phyloP scores from a whole-genome alignment of 257 asterid genomes.

The Marsdenia floribunda region DNA sequence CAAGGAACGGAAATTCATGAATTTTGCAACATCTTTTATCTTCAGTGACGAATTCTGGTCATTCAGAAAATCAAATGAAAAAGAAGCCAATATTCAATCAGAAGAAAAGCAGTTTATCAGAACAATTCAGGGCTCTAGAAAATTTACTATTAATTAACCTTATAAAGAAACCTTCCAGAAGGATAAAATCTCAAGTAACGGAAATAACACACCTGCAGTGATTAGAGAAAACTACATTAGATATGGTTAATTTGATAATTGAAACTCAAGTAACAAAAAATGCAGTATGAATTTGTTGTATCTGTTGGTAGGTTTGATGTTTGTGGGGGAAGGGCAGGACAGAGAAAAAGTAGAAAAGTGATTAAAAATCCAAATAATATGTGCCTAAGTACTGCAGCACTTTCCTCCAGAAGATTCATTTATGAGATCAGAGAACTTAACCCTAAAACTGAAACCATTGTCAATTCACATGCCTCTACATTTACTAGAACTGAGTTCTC shows the following conservation, averaged over 20 bases:
- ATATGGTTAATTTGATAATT: constrained; percentile 1
- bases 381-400: no score
- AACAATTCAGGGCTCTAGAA: background rate
- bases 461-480: background rate
- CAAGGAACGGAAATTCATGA: constrained; percentile 70
- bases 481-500: background rate
- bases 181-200: constrained; percentile 91
- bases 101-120: constrained; percentile 2
- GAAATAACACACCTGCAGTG: constrained; percentile 85
- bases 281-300: background rate
- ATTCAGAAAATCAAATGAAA: background rate
- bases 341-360: background rate
- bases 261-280: background rate
- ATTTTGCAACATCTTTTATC: constrained; percentile 72
- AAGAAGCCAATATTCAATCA: constrained; percentile 5
- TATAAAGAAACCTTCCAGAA: constrained; percentile 89
- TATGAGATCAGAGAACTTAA: no score
- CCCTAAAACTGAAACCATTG: no score
- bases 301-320: background rate
- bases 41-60: constrained; percentile 78
- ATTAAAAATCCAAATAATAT: background rate
- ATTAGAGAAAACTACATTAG: constrained; percentile 5
- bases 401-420: no score
- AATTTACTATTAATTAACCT: constrained; percentile 35
- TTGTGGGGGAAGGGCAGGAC: background rate